phyloP scores from a whole-genome alignment of 2,329 filamentous ascomycete genomes.

The Microthyrium microscopicum region DNA sequence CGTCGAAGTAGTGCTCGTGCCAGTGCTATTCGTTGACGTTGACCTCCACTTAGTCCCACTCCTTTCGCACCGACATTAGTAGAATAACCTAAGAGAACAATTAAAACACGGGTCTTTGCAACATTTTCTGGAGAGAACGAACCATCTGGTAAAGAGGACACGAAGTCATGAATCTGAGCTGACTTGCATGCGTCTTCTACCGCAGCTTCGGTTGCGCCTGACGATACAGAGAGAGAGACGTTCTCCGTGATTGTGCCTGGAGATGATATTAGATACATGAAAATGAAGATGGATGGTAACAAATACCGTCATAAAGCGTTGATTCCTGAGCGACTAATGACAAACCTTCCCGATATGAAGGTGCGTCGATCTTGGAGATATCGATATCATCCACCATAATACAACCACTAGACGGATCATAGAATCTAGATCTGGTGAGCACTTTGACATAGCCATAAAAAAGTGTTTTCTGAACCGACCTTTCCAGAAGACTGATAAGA shows the following conservation, averaged over 20 bases:
- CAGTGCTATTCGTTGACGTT: conserved; percentile 19
- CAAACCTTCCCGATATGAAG: conserved; percentile 23
- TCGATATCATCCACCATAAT: conserved; percentile 37
- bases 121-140: neutral
- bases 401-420: conserved; percentile 47
- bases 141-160: conserved; percentile 18
- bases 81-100: conserved; percentile 35
- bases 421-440: conserved; percentile 45
- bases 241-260: conserved; percentile 26
- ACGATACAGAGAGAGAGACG: conserved; percentile 22
- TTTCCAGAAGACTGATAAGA: conserved; percentile 43
- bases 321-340: conserved; percentile 31
- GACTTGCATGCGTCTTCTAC: conserved; percentile 18
- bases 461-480: conserved; percentile 18
- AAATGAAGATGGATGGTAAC: conserved; percentile 82
- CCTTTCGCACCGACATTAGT: conserved; percentile 21
- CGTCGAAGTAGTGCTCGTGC: conserved; percentile 19
- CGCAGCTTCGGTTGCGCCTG: conserved; percentile 13
- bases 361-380: conserved; percentile 19
- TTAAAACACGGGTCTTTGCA: no score
- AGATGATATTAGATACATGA: conserved; percentile 38
- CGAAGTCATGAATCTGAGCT: conserved; percentile 24
- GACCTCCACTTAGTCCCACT: conserved; percentile 18
- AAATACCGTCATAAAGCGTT: conserved; percentile 33
- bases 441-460: conserved; percentile 23